Base-by-base conservation (phyloP, 75 land plant species). In the Sequoia sempervirens region DNA sequence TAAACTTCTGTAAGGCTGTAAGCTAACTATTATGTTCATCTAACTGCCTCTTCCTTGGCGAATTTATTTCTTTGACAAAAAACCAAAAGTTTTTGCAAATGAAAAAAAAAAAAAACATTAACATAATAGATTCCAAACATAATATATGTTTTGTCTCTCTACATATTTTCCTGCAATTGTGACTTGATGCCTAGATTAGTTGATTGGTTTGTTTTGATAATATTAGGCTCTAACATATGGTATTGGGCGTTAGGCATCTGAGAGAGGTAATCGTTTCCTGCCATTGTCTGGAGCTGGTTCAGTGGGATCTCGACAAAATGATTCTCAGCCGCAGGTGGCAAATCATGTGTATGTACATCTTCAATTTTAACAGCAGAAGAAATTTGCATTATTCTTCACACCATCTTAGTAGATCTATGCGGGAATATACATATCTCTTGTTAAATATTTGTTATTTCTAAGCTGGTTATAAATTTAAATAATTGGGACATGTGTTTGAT, bases 291-390 rank as follows among this genome's bases (percentile, higher is more conserved):
- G 64, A 17, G 82, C 40, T 81, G 64, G 64, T 54, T 81, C 82
- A 30, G 13, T 36, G 40, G 82, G 64, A 30, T 46, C 90, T 23
- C 86, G 84, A 52, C 84, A 92, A 78, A 28, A 84, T 81, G 88
- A 87, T 4, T 84, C 84, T 68, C 92, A 93, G 74, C 14, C 85
- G 1, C 89, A 85, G 69, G 64, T 83, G n/a, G 37, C 88, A 10
- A 86, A 80, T 89, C 95, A 93, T 72, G 84, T 82, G 95, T 91
- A 47, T 81, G 91, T 87, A 80, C 80, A 79, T 45, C 10, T 46
- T 79, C 53, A 50, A 79, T 79, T 79, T 79, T 26, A 45, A n/a
- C 15, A 45, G 26, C n/a, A 13, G 5, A 13, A n/a, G 23, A 40
- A 28, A 46, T 46, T 45, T 26, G 45, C 81, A 28, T 46, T 43